These are phyloP conservation scores for Diophrys sp. DNA, from an alignment of 73 alveolate genomes.

Conservation along the genomic window DNA sequence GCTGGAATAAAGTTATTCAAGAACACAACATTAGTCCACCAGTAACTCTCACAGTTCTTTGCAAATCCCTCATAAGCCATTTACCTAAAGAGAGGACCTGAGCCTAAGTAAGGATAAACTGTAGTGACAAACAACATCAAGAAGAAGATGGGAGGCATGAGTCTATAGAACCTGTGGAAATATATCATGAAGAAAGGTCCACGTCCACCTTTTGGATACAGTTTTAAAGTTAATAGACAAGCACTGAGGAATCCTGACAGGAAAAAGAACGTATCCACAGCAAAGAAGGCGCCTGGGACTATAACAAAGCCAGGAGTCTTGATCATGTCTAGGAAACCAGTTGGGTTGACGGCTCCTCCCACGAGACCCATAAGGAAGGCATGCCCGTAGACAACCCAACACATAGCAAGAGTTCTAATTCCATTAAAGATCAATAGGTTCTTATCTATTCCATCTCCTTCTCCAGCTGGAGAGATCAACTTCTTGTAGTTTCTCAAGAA, in stretches of 20 bases:
- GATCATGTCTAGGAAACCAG: background rate
- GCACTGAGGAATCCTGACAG: slow-evolving; percentile 40
- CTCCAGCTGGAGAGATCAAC: slow-evolving; percentile 2
- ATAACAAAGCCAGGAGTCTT: background rate
- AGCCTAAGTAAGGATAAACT: slow-evolving; percentile 13
- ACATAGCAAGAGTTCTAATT: slow-evolving; percentile 22
- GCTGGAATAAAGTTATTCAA: slow-evolving; percentile 28
- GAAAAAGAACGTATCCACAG: slow-evolving; percentile 58
- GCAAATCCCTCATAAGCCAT: background rate
- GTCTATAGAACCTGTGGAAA: slow-evolving; percentile 41
- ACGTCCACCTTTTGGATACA: slow-evolving; percentile 32
- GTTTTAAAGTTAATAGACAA: slow-evolving; percentile 1
- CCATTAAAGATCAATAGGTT: slow-evolving; percentile 22
- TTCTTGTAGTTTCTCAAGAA: slow-evolving; percentile 8
- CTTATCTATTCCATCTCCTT: slow-evolving; percentile 5
- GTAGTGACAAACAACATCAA: background rate
- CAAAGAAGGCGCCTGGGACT: slow-evolving; percentile 28
- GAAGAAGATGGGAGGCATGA: slow-evolving; percentile 20
- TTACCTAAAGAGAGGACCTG: slow-evolving; percentile 26
- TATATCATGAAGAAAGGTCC: slow-evolving; percentile 8
- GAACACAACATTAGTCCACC: slow-evolving; percentile 48
- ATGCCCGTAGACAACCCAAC: slow-evolving; percentile 19
- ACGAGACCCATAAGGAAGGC: background rate
- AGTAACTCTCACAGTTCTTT: slow-evolving; percentile 14
- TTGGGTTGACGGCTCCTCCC: background rate